A percentile compares a stretch with the other conserved stretches of the same genome.
Conservation (phyloP, 2,329 filamentous ascomycete genomes). For the Trichoderma harzianum region DNA sequence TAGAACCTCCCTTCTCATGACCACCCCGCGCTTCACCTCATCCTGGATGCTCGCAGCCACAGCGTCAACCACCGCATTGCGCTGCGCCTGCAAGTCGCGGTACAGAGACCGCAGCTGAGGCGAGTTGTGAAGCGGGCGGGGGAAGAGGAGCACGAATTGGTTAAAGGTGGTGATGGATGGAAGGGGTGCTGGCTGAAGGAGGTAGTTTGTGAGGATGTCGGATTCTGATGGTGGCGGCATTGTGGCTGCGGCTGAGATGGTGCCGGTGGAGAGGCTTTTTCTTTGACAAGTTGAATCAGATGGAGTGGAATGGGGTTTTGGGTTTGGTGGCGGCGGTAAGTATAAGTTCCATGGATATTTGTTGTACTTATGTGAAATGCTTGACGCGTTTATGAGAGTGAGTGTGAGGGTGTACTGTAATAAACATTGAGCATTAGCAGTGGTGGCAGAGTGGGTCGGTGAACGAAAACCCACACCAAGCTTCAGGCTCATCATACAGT, state of each 20-base stretch:
- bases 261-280: conserved; percentile 34
- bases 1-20: conserved; percentile 55
- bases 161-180: conserved; percentile 69
- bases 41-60: conserved; percentile 62
- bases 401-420: no score
- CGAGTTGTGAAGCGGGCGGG: conserved; percentile 60
- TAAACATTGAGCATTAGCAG: background rate
- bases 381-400: conserved; percentile 27
- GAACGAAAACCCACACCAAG: background rate
- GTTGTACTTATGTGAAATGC: background rate
- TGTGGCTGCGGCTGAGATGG: background rate
- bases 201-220: conserved; percentile 72
- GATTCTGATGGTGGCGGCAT: conserved; percentile 53
- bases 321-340: background rate
- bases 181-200: conserved; percentile 71
- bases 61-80: conserved; percentile 64
- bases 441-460: background rate
- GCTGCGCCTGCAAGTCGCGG: conserved; percentile 72
- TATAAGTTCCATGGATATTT: background rate
- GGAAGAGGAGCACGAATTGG: conserved; percentile 75
- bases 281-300: conserved; percentile 32
- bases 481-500: background rate
- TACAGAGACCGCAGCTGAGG: conserved; percentile 70
- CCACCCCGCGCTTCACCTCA: conserved; percentile 61
- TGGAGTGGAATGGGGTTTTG: background rate